Evolutionary conservation across 1,284 basidiomycete genomes (phyloP).

Genomic region (Rugosomyces carneus): DNA sequence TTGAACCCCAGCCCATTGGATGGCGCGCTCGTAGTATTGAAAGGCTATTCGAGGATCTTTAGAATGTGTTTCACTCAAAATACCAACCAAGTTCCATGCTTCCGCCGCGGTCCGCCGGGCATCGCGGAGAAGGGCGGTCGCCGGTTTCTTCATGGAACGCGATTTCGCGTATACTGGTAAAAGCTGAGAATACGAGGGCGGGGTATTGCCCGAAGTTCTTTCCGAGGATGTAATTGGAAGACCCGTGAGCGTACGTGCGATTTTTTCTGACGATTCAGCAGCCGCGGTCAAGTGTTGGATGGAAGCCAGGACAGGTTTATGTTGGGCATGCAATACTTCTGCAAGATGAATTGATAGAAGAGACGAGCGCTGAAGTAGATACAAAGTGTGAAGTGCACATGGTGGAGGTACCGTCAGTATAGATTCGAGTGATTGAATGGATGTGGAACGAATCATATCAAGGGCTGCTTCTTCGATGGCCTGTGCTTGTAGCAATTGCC

Average conservation of each 20-base stretch:
- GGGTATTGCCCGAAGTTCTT: slow-evolving; percentile 25
- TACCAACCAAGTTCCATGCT: slow-evolving; percentile 53
- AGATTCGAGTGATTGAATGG: slow-evolving; percentile 38
- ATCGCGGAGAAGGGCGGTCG: slow-evolving; percentile 58
- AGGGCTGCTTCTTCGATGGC: slow-evolving; percentile 63
- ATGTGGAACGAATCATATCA: slow-evolving; percentile 57
- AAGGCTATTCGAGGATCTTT: slow-evolving; percentile 26
- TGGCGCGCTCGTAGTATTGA: slow-evolving; percentile 34
- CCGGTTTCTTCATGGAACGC: slow-evolving; percentile 46
- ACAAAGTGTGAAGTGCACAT: slow-evolving; percentile 59
- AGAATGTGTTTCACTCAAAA: slow-evolving; percentile 32
- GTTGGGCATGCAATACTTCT: slow-evolving; percentile 63
- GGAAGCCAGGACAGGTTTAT: slow-evolving; percentile 36
- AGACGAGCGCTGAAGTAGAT: slow-evolving; percentile 67
- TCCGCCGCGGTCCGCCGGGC: slow-evolving; percentile 63
- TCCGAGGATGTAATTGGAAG: slow-evolving; percentile 30
- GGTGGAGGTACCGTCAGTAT: slow-evolving; percentile 42
- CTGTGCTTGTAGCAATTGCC: slow-evolving; percentile 63
- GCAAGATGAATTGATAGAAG: slow-evolving; percentile 71
- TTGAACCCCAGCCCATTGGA: slow-evolving; percentile 48
- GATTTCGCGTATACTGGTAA: slow-evolving; percentile 39
- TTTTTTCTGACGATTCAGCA: slow-evolving; percentile 60
- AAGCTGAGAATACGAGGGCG: slow-evolving; percentile 30
- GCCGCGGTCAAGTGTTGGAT: slow-evolving; percentile 55
- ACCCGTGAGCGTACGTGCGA: slow-evolving; percentile 51